Evolutionary conservation across 768 basidiomycete species (phyloP).

Genomic region (Pholiota microspora): DNA sequence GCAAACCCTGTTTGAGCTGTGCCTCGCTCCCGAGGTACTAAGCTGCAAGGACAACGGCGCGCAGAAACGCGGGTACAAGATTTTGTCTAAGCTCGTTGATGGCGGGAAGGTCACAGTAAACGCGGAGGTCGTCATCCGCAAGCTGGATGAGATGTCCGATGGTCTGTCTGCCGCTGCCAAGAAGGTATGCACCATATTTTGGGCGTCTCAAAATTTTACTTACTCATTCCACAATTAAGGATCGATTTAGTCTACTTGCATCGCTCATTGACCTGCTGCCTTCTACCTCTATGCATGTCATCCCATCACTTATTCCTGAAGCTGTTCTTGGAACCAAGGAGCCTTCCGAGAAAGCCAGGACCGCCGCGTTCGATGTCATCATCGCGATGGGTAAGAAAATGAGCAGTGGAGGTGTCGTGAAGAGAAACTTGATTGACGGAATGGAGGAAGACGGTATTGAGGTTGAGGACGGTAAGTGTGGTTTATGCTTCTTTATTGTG

Average conservation of each 20-base stretch:
- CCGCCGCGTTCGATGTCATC: conserved; percentile 86
- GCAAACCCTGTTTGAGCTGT: conserved; percentile 63
- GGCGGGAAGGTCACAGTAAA: conserved; percentile 53
- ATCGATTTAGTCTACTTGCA: conserved; percentile 77
- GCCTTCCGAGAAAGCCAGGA: conserved; percentile 80
- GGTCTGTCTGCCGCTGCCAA: conserved; percentile 82
- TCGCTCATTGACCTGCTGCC: conserved; percentile 69
- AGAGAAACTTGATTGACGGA: conserved; percentile 71
- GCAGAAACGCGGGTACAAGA: conserved; percentile 95
- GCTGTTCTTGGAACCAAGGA: conserved; percentile 96
- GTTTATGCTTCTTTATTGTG: not conserved
- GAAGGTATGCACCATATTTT: conserved; percentile 45
- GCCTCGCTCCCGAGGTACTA: conserved; percentile 65
- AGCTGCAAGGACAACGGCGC: conserved; percentile 80
- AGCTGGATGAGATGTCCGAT: conserved; percentile 62
- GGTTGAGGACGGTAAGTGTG: conserved; percentile 43
- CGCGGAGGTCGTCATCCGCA: conserved; percentile 58
- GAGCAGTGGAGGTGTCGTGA: conserved; percentile 81
- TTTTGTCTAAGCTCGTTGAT: conserved; percentile 73
- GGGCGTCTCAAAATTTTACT: not conserved
- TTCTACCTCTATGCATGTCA: conserved; percentile 70
- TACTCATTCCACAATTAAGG: conserved; percentile 39
- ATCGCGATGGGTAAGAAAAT: conserved; percentile 93
- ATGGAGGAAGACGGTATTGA: conserved; percentile 73
- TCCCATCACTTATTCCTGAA: conserved; percentile 90